phyloP scores from a whole-genome alignment of 2,329 filamentous ascomycete genomes.

The Bisporella sp. region DNA sequence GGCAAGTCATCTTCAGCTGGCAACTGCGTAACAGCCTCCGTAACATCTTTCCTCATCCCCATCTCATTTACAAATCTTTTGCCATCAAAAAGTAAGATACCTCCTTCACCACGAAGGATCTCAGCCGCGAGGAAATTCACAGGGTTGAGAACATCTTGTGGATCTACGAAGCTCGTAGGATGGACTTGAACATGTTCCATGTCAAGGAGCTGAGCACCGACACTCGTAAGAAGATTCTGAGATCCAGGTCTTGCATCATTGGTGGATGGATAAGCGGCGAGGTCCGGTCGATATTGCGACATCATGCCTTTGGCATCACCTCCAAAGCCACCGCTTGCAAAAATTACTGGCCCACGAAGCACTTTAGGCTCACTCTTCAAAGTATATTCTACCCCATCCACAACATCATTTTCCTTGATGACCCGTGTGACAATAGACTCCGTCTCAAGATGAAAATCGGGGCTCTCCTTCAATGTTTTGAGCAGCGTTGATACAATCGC shows the following conservation, averaged over 20 bases:
- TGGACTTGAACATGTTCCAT: constrained; percentile 54
- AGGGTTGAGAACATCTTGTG: constrained; percentile 33
- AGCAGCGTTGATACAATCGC: constrained; percentile 50
- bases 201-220: constrained; percentile 35
- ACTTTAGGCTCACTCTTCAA: constrained; percentile 25
- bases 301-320: constrained; percentile 53
- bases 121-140: constrained; percentile 60
- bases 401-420: constrained; percentile 28
- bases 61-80: constrained; percentile 56
- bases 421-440: constrained; percentile 46
- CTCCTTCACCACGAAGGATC: constrained; percentile 55
- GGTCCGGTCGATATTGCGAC: constrained; percentile 48
- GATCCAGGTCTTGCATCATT: constrained; percentile 52
- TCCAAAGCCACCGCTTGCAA: constrained; percentile 55
- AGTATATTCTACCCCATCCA: constrained; percentile 46
- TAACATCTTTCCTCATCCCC: constrained; percentile 50
- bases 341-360: constrained; percentile 48
- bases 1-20: constrained; percentile 24
- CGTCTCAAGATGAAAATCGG: constrained; percentile 45
- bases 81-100: constrained; percentile 44
- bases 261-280: constrained; percentile 53
- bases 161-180: constrained; percentile 57
- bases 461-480: constrained; percentile 39
- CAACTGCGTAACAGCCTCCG: constrained; percentile 41
- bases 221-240: constrained; percentile 35